These are phyloP conservation scores for Ceratobasidium sp. DNA, from an alignment of 1,284 basidiomycete genomes.

Conservation along the genomic window DNA sequence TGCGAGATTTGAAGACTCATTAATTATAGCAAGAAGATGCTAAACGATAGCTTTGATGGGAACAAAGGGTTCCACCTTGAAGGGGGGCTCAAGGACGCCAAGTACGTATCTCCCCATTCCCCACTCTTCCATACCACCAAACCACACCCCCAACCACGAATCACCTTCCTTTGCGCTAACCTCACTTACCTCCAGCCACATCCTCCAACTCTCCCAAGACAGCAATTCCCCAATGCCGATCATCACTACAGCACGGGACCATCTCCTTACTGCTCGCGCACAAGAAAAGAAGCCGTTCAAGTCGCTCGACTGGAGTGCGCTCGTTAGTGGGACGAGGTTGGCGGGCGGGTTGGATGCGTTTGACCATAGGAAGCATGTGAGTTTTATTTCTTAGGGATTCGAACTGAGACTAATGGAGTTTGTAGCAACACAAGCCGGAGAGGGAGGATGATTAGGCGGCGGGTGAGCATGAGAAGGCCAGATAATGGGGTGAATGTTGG, in stretches of 20 bases:
- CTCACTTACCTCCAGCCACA: slow-evolving; percentile 57
- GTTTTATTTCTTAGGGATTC: neutral
- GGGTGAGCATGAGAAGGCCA: neutral
- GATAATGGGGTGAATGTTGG: neutral
- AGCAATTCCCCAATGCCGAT: slow-evolving; percentile 81
- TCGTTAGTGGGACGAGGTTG: slow-evolving; percentile 71
- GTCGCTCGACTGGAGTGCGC: slow-evolving; percentile 72
- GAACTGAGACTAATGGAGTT: neutral
- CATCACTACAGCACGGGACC: slow-evolving; percentile 70
- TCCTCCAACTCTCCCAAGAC: slow-evolving; percentile 65
- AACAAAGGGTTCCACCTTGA: slow-evolving; percentile 83
- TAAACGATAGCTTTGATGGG: slow-evolving; percentile 76
- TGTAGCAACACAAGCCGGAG: slow-evolving; percentile 40
- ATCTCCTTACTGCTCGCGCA: slow-evolving; percentile 78
- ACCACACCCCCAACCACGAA: no score
- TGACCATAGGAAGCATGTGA: slow-evolving; percentile 54
- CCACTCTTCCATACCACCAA: neutral
- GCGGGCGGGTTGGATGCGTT: slow-evolving; percentile 72
- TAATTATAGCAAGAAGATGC: slow-evolving; percentile 71
- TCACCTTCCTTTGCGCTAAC: neutral
- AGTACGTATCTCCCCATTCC: slow-evolving; percentile 52
- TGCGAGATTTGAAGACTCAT: slow-evolving; percentile 55
- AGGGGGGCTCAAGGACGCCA: slow-evolving; percentile 85
- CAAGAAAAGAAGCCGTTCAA: slow-evolving; percentile 63
- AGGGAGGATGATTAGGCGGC: slow-evolving; percentile 11